Percentiles rank a stretch among this genome's conserved stretches.
Evolutionary conservation across 768 basidiomycete genomes (phyloP).

Genomic region (Trichaptum fuscoviolaceum): DNA sequence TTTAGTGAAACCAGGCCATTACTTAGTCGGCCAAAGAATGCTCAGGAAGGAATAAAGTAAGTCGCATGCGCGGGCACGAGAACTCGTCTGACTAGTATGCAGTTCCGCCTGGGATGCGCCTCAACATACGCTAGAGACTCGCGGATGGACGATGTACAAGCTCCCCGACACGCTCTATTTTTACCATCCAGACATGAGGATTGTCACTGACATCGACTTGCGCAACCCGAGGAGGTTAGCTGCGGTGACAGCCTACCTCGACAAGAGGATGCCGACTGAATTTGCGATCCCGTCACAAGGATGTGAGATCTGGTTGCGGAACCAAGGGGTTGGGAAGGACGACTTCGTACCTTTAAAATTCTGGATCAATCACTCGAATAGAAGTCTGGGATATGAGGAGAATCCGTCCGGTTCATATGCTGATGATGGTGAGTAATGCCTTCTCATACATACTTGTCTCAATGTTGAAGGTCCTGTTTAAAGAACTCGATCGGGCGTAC

Average conservation of each 20-base stretch:
- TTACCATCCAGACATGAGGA: constrained; percentile 52
- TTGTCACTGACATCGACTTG: constrained; percentile 70
- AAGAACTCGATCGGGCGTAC: constrained; percentile 72
- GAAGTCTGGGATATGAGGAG: constrained; percentile 45
- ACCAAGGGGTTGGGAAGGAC: constrained; percentile 28
- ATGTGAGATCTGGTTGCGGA: constrained; percentile 64
- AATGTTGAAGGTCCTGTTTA: background rate
- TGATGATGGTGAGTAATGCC: constrained; percentile 35
- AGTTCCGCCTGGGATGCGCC: constrained; percentile 21
- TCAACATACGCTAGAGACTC: constrained; percentile 38
- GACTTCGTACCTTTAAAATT: constrained; percentile 36
- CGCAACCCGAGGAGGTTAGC: constrained; percentile 47
- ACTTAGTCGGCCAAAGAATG: constrained; percentile 30
- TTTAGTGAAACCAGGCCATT: constrained; percentile 52
- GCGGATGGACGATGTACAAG: constrained; percentile 72
- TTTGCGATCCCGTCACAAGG: constrained; percentile 26
- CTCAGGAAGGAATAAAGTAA: constrained; percentile 7
- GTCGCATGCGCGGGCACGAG: background rate
- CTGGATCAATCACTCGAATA: constrained; percentile 64
- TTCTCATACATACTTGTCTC: background rate
- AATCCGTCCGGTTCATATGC: constrained; percentile 27
- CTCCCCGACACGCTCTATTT: constrained; percentile 78
- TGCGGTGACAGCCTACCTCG: constrained; percentile 42
- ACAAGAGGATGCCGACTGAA: constrained; percentile 23
- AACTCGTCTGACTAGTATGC: constrained; percentile 11